Conservation (phyloP, 805 yeast species). For the Yarrowia sp. region DNA sequence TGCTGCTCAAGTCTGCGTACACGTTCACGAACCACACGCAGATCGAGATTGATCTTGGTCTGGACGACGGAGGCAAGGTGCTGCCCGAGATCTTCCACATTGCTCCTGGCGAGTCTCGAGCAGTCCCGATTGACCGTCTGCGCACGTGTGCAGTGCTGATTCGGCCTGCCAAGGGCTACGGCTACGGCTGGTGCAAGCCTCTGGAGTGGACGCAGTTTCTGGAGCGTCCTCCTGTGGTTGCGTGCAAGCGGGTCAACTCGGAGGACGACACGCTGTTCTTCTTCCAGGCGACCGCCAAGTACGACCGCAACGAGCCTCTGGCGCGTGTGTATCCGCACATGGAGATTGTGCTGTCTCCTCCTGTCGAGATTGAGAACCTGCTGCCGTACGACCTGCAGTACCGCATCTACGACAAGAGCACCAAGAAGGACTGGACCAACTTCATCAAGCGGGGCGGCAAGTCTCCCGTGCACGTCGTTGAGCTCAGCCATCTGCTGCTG, state of each 20-base stretch:
- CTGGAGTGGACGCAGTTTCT: constrained; percentile 48
- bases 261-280: constrained; percentile 47
- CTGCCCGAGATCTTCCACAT: constrained; percentile 44
- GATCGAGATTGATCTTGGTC: constrained; percentile 50
- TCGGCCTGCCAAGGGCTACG: constrained; percentile 56
- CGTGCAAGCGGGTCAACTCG: constrained; percentile 49
- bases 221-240: constrained; percentile 61
- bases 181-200: constrained; percentile 63
- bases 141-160: constrained; percentile 57
- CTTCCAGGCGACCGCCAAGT: constrained; percentile 70
- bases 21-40: constrained; percentile 66
- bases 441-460: constrained; percentile 60
- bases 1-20: constrained; percentile 75
- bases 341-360: constrained; percentile 74
- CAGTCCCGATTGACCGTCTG: constrained; percentile 73
- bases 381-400: constrained; percentile 79
- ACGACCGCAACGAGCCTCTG: constrained; percentile 64
- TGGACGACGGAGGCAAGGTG: constrained; percentile 37
- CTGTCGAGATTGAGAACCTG: constrained; percentile 78
- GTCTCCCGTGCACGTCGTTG: constrained; percentile 77
- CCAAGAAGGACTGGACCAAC: constrained; percentile 65
- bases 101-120: constrained; percentile 53
- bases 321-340: constrained; percentile 80
- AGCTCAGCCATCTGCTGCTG: constrained; percentile 65
- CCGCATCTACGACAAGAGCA: constrained; percentile 71